Evolutionary conservation across 345 rosid genomes (phyloP).

Genomic region (Hypericum perforatum): DNA sequence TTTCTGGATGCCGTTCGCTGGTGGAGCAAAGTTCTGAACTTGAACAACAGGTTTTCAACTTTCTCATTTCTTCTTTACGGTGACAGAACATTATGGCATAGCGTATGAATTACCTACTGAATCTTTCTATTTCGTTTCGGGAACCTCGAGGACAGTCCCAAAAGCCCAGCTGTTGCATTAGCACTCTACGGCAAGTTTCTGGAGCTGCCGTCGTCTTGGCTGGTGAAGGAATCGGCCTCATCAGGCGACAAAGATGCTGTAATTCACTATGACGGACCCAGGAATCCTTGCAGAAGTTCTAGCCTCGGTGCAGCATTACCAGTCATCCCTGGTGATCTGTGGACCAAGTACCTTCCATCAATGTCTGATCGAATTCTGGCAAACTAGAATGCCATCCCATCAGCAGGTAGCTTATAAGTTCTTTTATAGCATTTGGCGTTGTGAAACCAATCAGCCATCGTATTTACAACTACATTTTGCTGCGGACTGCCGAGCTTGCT

Average conservation of each 20-base stretch:
- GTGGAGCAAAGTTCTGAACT: slow-evolving; percentile 33
- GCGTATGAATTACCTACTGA: neutral
- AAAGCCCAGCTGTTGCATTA: slow-evolving; percentile 22
- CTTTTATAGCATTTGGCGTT: too few species aligned
- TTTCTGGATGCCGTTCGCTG: slow-evolving; percentile 23
- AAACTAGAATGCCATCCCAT: slow-evolving; percentile 3
- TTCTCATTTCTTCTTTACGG: neutral
- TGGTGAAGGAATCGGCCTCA: slow-evolving; percentile 12
- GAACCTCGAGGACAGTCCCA: slow-evolving; percentile 14
- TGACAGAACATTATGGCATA: too few species aligned
- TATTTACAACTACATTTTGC: too few species aligned
- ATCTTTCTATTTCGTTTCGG: neutral
- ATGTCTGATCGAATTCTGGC: slow-evolving; percentile 22
- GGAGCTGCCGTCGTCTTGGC: slow-evolving; percentile 31
- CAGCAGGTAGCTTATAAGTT: too few species aligned
- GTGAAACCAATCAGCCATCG: too few species aligned
- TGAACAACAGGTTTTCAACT: slow-evolving; percentile 21
- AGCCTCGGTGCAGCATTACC: slow-evolving; percentile 3
- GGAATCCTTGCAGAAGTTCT: slow-evolving; percentile 1
- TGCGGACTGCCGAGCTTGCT: too few species aligned
- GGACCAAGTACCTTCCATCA: slow-evolving; percentile 29
- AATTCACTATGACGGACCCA: slow-evolving; percentile 10
- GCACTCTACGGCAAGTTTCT: slow-evolving; percentile 23
- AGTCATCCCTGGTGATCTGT: slow-evolving; percentile 15
- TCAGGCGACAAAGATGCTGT: neutral